Conservation (phyloP, 202 grass and related monocot genomes). For the Schoenoplectus triqueter region DNA sequence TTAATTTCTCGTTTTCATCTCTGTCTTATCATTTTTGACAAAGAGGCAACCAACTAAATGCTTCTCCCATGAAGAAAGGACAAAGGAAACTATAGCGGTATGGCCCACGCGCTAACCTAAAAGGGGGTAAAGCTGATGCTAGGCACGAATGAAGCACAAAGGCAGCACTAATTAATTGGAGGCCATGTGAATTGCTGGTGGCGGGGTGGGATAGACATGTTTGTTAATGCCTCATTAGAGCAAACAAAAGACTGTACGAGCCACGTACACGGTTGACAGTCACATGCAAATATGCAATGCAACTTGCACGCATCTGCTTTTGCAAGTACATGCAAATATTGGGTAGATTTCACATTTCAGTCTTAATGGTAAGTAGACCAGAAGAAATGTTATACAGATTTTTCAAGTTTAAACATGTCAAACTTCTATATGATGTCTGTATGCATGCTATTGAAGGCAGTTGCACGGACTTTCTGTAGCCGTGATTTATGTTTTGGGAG, state of each 20-base stretch:
- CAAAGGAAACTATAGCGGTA: background rate
- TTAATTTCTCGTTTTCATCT: background rate
- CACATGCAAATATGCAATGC: slow-evolving; percentile 29
- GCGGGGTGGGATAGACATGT: slow-evolving; percentile 18
- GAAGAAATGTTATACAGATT: background rate
- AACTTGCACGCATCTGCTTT: background rate
- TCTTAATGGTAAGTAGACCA: slow-evolving; percentile 18
- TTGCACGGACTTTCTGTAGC: too few species aligned
- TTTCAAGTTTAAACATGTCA: background rate
- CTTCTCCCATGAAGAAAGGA: background rate
- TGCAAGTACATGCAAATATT: slow-evolving; percentile 26
- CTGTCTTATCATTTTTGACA: background rate
- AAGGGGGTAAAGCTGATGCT: slow-evolving; percentile 6
- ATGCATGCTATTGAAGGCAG: background rate
- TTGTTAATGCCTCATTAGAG: slow-evolving; percentile 22
- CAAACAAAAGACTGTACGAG: slow-evolving; percentile 28
- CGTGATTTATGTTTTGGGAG: too few species aligned
- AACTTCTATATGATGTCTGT: background rate
- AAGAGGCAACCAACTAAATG: background rate
- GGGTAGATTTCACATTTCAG: background rate
- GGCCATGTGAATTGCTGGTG: slow-evolving; percentile 31
- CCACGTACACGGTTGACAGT: background rate
- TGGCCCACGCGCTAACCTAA: slow-evolving; percentile 24
- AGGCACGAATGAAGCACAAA: slow-evolving; percentile 11
- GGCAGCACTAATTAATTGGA: background rate